Percentiles rank a stretch among this genome's conserved stretches.
Conservation (phyloP, 495 filamentous ascomycete species). For the Extremus antarcticus region DNA sequence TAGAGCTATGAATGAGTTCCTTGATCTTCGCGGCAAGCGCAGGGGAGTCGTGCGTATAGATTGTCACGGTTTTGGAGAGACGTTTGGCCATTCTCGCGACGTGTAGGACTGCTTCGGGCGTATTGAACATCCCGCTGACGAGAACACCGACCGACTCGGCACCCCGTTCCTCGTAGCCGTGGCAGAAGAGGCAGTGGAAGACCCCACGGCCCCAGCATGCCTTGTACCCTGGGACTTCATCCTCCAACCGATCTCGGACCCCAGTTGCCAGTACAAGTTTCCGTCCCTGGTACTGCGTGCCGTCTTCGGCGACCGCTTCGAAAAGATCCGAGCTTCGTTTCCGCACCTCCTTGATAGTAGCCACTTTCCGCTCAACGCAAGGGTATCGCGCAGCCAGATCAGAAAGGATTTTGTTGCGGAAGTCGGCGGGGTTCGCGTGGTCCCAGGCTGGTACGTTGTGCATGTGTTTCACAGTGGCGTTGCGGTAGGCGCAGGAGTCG, state of each 20-base stretch:
- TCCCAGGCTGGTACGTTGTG: conserved; percentile 44
- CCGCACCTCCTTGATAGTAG: neutral
- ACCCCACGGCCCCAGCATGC: conserved; percentile 27
- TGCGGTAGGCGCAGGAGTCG: conserved; percentile 41
- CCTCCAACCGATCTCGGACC: conserved; percentile 28
- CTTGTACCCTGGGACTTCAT: conserved; percentile 28
- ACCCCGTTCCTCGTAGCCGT: conserved; percentile 37
- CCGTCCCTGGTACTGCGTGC: conserved; percentile 3
- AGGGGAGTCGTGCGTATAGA: conserved; percentile 28
- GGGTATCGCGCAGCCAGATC: neutral
- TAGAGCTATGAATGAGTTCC: neutral
- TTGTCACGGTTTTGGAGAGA: conserved; percentile 19
- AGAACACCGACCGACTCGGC: conserved; percentile 27
- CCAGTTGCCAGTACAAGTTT: conserved; percentile 44
- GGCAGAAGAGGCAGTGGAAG: conserved; percentile 40
- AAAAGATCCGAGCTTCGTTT: neutral
- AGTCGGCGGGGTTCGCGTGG: conserved; percentile 13
- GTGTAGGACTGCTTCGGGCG: conserved; percentile 11
- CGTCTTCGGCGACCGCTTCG: neutral
- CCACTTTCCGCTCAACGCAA: neutral
- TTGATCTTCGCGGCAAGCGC: neutral
- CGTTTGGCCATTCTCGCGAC: conserved; percentile 17
- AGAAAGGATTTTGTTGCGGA: conserved; percentile 6
- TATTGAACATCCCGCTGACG: conserved; percentile 19
- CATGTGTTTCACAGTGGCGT: conserved; percentile 36